Evolutionary conservation across 306 rosid species (phyloP).

Genomic region (Crotalaria pallida): DNA sequence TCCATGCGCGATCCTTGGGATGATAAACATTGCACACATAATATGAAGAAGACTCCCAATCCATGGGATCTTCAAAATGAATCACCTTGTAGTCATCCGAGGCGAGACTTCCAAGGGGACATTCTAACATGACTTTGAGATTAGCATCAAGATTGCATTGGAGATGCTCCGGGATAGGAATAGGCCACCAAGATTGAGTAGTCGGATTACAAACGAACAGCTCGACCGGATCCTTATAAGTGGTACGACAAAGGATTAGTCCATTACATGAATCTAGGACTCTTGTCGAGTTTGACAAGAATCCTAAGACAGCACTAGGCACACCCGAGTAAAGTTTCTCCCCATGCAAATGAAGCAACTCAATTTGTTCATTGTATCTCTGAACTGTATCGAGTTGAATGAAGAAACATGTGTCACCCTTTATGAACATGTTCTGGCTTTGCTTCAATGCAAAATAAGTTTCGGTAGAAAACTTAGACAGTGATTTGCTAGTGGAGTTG

Average conservation of each 20-base stretch:
- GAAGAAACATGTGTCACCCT: no score
- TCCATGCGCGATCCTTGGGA: neutral
- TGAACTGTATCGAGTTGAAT: no score
- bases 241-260: neutral
- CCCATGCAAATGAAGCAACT: neutral
- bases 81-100: neutral
- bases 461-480: neutral
- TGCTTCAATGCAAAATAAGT: neutral
- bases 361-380: neutral
- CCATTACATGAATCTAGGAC: conserved; percentile 10
- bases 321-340: neutral
- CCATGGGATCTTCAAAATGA: neutral
- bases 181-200: neutral
- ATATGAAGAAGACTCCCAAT: neutral
- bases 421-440: neutral
- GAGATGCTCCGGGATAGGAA: neutral
- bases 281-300: neutral
- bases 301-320: neutral
- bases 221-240: neutral
- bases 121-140: neutral
- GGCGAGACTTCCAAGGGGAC: neutral
- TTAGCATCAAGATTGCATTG: no score
- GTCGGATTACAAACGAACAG: neutral
- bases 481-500: neutral
- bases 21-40: neutral